phyloP scores from a whole-genome alignment of 495 filamentous ascomycete genomes.

The Haplographium delicatum region DNA sequence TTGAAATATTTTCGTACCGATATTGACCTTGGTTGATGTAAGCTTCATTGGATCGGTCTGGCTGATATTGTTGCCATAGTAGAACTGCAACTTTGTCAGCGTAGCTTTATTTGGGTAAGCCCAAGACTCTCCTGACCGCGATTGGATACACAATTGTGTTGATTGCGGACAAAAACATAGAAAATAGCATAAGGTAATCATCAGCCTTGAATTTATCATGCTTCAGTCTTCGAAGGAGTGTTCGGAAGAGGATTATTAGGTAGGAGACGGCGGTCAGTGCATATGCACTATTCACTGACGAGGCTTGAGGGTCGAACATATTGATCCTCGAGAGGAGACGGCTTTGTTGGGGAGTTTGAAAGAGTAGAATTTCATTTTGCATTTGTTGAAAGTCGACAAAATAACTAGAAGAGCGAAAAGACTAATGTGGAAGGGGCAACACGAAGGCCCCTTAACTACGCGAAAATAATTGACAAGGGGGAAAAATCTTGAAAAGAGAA shows the following conservation, averaged over 20 bases:
- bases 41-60: not conserved
- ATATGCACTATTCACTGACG: conserved; percentile 4
- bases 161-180: conserved; percentile 3
- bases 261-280: conserved; percentile 3
- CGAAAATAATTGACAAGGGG: too few species aligned
- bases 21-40: too few species aligned
- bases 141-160: conserved; percentile 1
- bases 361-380: too few species aligned
- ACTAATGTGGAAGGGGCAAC: too few species aligned
- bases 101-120: not conserved
- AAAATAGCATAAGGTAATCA: conserved; percentile 11
- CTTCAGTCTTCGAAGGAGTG: conserved; percentile 9
- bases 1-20: too few species aligned
- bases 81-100: conserved; percentile 6
- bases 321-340: too few species aligned
- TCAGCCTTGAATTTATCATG: conserved; percentile 13
- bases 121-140: too few species aligned
- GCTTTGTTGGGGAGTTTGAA: too few species aligned
- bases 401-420: too few species aligned
- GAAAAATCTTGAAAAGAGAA: too few species aligned
- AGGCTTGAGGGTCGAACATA: not conserved
- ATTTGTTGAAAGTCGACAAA: too few species aligned
- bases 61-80: conserved; percentile 7
- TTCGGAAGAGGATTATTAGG: conserved; percentile 12
- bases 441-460: too few species aligned